A percentile compares a stretch with the other conserved stretches of the same genome.
Conservation (phyloP, 192 early-diverging fungal genomes). For the Spinellus fusiger region DNA sequence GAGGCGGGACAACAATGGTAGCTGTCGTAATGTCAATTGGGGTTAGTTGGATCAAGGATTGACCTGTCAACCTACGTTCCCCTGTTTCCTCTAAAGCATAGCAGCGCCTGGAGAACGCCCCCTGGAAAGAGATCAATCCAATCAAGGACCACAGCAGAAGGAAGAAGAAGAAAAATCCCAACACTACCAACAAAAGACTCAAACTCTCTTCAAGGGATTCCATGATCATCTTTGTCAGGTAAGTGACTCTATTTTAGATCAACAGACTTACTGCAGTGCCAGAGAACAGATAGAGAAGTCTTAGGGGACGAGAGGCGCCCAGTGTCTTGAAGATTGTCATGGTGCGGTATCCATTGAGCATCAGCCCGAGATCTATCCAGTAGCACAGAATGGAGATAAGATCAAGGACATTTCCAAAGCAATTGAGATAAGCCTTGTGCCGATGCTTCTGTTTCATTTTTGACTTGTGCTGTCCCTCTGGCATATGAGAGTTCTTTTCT, state of each 20-base stretch:
- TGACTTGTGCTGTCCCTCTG: neutral
- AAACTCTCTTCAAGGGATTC: constrained; percentile 26
- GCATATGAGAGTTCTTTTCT: no score
- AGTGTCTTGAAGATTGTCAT: constrained; percentile 46
- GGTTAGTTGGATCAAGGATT: neutral
- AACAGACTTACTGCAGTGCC: constrained; percentile 27
- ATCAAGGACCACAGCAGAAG: constrained; percentile 32
- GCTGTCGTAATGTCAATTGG: neutral
- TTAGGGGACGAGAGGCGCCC: constrained; percentile 39
- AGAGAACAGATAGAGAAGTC: constrained; percentile 38
- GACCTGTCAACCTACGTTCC: constrained; percentile 13
- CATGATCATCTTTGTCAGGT: constrained; percentile 18
- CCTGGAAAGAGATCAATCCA: constrained; percentile 47
- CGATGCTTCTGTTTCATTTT: neutral
- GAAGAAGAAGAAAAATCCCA: constrained; percentile 46
- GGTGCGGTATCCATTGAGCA: constrained; percentile 30
- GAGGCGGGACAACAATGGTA: constrained; percentile 14
- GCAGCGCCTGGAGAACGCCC: constrained; percentile 37
- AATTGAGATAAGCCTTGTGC: constrained; percentile 38
- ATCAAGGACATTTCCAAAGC: constrained; percentile 41
- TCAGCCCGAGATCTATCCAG: constrained; percentile 48
- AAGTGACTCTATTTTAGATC: neutral
- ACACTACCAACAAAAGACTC: constrained; percentile 33
- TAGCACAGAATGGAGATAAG: constrained; percentile 39
- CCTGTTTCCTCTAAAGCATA: constrained; percentile 21